Base-by-base conservation (phyloP, 495 filamentous ascomycete genomes). In the Penicillium verhagenii region DNA sequence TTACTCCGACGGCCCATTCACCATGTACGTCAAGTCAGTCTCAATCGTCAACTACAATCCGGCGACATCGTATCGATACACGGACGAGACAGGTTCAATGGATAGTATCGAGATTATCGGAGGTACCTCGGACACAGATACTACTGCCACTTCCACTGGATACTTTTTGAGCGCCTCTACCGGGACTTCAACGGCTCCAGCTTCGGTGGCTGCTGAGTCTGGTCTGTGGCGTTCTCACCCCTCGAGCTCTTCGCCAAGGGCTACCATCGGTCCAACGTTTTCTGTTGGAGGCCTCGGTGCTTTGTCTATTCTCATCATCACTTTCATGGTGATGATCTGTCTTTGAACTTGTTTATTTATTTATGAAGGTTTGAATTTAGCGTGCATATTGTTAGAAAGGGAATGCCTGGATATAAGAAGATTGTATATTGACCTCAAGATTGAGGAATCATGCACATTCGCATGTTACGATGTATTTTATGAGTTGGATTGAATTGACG, bases 1-100 rank as follows among this genome's bases (percentile, higher is more conserved):
- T 68, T 95, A 87, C 73, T 64, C 69, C 42, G 64, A 83, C 11
- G 90, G 89, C 24, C 91, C 91, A 1, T 95, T 83, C 72, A 84
- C 76, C 57, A 93, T 94, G 89, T 84, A 76, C 56, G 82, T 95
- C 51, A 75, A 88, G 75, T 82, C 72, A 33, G 83, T 85, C 37
- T 67, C 71, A 2, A 54, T 67, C 23, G 47, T 40, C 28, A 67
- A 67, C 53, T 11, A 43, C 55, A 67, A 67, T 61, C 64, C 64
- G 11, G 60, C 64, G 28, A 76, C 91, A 43, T 78, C 75, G 25
- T 90, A 95, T 72, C 87, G 75, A 73, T 82, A 79, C 50, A 79
- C 73, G 18, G 91, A 85, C 48, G 81, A 80, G 31, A 78, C 74
- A 21, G 91, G 91, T 44, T 73, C 71, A n/a, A 90, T 79, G 79